Percentiles rank a stretch among this genome's conserved stretches.
Evolutionary conservation across 331 rosid genomes (phyloP).

Genomic region (Prunus yedoensis): DNA sequence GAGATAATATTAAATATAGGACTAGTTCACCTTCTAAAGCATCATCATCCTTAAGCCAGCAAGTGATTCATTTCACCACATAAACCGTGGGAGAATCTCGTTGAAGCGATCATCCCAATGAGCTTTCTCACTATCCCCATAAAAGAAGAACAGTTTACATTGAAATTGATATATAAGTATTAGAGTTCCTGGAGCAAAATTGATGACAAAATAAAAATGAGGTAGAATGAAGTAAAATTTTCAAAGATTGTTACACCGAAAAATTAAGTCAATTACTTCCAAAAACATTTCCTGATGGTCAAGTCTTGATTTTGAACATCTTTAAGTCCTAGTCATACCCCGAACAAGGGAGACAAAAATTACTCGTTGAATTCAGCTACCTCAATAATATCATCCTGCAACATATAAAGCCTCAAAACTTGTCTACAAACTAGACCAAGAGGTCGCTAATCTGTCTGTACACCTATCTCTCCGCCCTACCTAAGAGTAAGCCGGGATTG

Average conservation of each 20-base stretch:
- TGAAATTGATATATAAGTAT: no score
- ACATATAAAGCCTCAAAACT: neutral
- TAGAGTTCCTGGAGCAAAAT: neutral
- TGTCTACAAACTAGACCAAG: neutral
- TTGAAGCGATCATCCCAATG: neutral
- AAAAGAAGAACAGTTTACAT: neutral
- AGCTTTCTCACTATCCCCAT: neutral
- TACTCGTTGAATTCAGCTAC: neutral
- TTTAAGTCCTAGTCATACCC: neutral
- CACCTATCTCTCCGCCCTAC: conserved; percentile 19
- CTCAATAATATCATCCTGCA: neutral
- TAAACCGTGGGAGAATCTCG: no score
- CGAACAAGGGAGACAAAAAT: neutral
- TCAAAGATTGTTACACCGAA: neutral
- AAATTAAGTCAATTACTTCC: neutral
- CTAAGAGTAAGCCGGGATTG: conserved; percentile 24
- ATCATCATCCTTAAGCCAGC: no score
- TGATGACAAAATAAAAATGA: neutral
- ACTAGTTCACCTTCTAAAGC: no score
- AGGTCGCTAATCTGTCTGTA: neutral
- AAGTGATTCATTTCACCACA: no score
- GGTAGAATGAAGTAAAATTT: neutral
- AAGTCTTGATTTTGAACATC: no score
- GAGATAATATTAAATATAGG: no score
- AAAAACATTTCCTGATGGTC: neutral